Base-by-base conservation (phyloP, 352 stramenopile species). In the Phytophthora sp. region DNA sequence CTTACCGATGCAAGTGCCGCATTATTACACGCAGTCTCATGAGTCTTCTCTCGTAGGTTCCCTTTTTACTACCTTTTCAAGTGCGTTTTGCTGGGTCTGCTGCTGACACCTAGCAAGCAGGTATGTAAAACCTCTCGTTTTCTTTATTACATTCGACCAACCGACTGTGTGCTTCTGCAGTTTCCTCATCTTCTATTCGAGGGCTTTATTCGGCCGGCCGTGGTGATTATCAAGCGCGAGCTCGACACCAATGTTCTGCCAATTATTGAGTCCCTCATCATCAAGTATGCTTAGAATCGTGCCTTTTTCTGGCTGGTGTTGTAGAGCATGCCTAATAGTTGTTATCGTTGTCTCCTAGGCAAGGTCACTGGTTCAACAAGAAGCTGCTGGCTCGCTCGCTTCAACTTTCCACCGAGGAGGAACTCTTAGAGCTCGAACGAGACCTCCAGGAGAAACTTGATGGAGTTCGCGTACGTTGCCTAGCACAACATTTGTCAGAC, bases 1-100 rank as follows among this genome's bases (percentile, higher is more conserved):
- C 0, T 4, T 35, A 37, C 11, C 10, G 12, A 20, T 12, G 17
- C 24, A 38, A 38, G 23, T 24, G n/a, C n/a, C n/a, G n/a, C n/a
- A n/a, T n/a, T n/a, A 23, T 6, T n/a, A 4, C 18, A 18, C 23
- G 5, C 13, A n/a, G 11, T 17, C 61, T 24, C 3, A 18, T 37
- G 23, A 17, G 5, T 39, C 20, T 44, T 49, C 8, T 48, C 9
- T 17, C 24, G 15, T 27, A 84, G 77, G 77, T 74, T 92, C 26
- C 82, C 82, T 18, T 88, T 91, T 38, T 92, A 86, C 64, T 92
- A 89, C 51, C 54, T 92, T 17, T 87, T 87, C 80, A 92, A 92
- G 64, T 88, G 80, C 42, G 35, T 69, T 34, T 58, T 89, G 20
- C 55, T 89, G 24, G 78, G 72, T 2, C 62, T 92, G 12, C 43